phyloP scores from a whole-genome alignment of 2,329 filamentous ascomycete genomes.

The Curvularia spicifera region DNA sequence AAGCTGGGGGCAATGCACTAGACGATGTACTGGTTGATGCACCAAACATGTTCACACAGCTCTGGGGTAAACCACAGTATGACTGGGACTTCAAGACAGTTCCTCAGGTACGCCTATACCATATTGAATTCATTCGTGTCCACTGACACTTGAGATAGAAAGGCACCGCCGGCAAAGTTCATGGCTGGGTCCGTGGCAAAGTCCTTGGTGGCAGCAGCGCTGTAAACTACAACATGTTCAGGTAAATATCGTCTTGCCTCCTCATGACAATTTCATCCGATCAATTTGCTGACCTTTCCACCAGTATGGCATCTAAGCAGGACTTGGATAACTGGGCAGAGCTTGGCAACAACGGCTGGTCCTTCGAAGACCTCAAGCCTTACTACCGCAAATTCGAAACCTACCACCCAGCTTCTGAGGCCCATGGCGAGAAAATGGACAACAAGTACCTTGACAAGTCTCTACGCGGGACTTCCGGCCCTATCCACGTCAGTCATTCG shows the following conservation, averaged over 20 bases:
- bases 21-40: slow-evolving; percentile 38
- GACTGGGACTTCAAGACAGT: slow-evolving; percentile 42
- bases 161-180: slow-evolving; percentile 28
- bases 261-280: not conserved
- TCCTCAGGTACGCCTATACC: slow-evolving; percentile 30
- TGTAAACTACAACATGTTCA: slow-evolving; percentile 45
- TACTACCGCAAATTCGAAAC: slow-evolving; percentile 50
- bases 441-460: slow-evolving; percentile 36
- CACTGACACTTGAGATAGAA: slow-evolving; percentile 25
- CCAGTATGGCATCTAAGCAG: slow-evolving; percentile 35
- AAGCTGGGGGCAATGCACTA: slow-evolving; percentile 39
- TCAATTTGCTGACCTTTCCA: not conserved
- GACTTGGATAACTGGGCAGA: slow-evolving; percentile 51
- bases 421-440: slow-evolving; percentile 27
- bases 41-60: slow-evolving; percentile 34
- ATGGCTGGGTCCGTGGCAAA: slow-evolving; percentile 40
- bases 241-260: not conserved
- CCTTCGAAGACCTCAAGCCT: slow-evolving; percentile 41
- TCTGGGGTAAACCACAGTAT: slow-evolving; percentile 40
- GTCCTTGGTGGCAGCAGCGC: slow-evolving; percentile 49
- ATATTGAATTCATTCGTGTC: not conserved
- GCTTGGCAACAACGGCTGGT: slow-evolving; percentile 50
- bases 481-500: slow-evolving; percentile 29
- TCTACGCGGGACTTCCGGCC: slow-evolving; percentile 33
- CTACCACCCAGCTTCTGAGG: slow-evolving; percentile 35